These are phyloP conservation scores for Aspergillus olivimuriae DNA, from an alignment of 495 filamentous ascomycete species.

Conservation along the genomic window DNA sequence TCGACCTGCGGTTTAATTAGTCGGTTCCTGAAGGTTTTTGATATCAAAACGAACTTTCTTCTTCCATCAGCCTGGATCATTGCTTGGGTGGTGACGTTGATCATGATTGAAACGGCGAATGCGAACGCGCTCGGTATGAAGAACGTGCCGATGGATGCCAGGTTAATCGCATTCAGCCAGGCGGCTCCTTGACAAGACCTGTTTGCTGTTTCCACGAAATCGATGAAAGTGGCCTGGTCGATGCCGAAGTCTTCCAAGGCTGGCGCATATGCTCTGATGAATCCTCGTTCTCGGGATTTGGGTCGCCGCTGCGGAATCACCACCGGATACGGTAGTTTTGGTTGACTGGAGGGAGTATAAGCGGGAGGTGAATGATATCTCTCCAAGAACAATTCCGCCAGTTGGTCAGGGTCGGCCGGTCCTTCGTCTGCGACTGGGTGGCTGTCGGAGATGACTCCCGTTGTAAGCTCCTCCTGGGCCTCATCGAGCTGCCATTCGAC, in stretches of 20 bases:
- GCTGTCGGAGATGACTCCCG: too few relatives aligned
- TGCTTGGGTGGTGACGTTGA: slow-evolving; percentile 35
- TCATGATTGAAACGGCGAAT: slow-evolving; percentile 37
- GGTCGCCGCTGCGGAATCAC: slow-evolving; percentile 30
- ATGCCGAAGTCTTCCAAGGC: slow-evolving; percentile 43
- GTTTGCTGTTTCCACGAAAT: slow-evolving; percentile 46
- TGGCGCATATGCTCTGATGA: slow-evolving; percentile 45
- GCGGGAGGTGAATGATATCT: slow-evolving; percentile 11
- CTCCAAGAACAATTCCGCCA: slow-evolving; percentile 16
- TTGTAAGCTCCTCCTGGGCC: slow-evolving; percentile 27
- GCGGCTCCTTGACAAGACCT: slow-evolving; percentile 31
- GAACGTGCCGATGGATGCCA: slow-evolving; percentile 32
- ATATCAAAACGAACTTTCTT: slow-evolving; percentile 15
- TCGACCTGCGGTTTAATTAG: slow-evolving; percentile 29
- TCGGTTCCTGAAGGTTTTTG: not conserved
- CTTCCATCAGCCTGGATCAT: slow-evolving; percentile 39
- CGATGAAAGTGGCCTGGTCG: slow-evolving; percentile 44
- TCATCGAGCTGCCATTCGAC: slow-evolving; percentile 33
- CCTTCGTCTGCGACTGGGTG: not conserved
- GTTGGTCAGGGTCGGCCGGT: slow-evolving; percentile 1
- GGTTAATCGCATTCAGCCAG: slow-evolving; percentile 38
- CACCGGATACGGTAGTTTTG: slow-evolving; percentile 28
- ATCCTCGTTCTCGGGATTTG: slow-evolving; percentile 22
- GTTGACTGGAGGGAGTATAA: slow-evolving; percentile 12
- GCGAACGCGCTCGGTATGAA: slow-evolving; percentile 35